Conservation (phyloP, 2,329 filamentous ascomycete genomes). For the Aureobasidium mangrovei region DNA sequence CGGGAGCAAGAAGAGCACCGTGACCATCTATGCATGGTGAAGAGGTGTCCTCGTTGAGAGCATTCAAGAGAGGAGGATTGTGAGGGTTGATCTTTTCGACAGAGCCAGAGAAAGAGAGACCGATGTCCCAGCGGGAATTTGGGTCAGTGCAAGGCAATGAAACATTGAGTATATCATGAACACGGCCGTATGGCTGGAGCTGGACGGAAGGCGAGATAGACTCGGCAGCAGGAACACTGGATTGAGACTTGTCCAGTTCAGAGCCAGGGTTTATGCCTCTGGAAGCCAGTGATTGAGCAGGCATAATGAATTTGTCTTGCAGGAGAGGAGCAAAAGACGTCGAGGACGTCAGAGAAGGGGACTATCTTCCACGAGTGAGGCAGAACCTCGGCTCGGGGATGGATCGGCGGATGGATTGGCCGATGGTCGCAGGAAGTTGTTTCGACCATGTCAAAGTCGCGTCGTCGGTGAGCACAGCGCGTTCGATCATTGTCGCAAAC, state of each 20-base stretch:
- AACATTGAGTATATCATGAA: constrained; percentile 20
- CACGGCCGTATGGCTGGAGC: neutral
- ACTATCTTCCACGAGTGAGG: neutral
- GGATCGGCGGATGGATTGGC: neutral
- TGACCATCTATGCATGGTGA: constrained; percentile 29
- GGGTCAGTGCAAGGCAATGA: constrained; percentile 27
- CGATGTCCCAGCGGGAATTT: constrained; percentile 31
- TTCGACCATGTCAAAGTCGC: neutral
- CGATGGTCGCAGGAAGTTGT: neutral
- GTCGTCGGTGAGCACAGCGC: constrained; percentile 1
- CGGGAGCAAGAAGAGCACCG: constrained; percentile 41
- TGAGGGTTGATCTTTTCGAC: constrained; percentile 30
- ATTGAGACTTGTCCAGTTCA: constrained; percentile 26
- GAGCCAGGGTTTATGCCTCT: constrained; percentile 28
- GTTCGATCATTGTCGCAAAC: neutral
- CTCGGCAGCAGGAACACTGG: neutral
- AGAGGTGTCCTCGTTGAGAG: constrained; percentile 1
- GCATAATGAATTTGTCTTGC: constrained; percentile 18
- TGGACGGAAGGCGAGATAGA: neutral
- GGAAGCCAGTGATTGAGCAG: constrained; percentile 23
- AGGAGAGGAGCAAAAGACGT: too few relatives aligned
- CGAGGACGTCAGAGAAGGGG: too few relatives aligned
- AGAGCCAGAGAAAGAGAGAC: constrained; percentile 9
- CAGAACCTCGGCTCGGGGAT: neutral
- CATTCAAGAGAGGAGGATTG: constrained; percentile 1